Base-by-base conservation (phyloP, 2,329 filamentous ascomycete genomes). In the Colletotrichum higginsianum region DNA sequence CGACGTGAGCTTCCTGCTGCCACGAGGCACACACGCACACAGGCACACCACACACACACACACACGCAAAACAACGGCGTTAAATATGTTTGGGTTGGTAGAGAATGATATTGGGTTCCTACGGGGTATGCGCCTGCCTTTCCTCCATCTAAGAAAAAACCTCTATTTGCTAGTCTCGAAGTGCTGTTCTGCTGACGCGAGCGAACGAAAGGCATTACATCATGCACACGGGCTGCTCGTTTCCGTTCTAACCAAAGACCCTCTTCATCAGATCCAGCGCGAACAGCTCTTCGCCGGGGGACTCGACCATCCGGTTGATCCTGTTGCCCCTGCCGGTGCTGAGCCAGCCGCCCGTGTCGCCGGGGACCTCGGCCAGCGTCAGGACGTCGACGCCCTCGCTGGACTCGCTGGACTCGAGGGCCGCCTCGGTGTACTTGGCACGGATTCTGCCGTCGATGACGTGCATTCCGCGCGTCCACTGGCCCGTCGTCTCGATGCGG, bases 391-490 rank as follows among this genome's bases (percentile, higher is more conserved):
- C 77, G 55, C 81, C 80, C 13, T 80, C 77, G 78, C 79, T 73
- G 77, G 50, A 12, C 26, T 71, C 75, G 38, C 52, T 67, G 57
- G 80, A 78, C 53, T 81, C 78, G 40, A 79, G 73, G 61, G 79
- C 78, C 7, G 79, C 79, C 73, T 85, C 84, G 13, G 82, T 86
- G 7, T 85, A 86, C 78, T 90, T 89, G 73, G 83, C 85, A 65
- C 90, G 83, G 47, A 84, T 82, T 55, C 96, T 88, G 46, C 90
- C 87, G 84, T 99, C 96, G 50, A 95, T 86, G 42, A 98, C 87
- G 78, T 95, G 95, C 91, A 96, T 95, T 1, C 96, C 96, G 67
- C 94, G 87, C 56, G 95, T 97, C 96, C 96, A 99, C 84, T 98
- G 96, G 2, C 96, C 96, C 2, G 89, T 85, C 0, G 95, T 97